phyloP scores from a whole-genome alignment of 768 basidiomycete genomes.

The Gloeophyllum trabeum region DNA sequence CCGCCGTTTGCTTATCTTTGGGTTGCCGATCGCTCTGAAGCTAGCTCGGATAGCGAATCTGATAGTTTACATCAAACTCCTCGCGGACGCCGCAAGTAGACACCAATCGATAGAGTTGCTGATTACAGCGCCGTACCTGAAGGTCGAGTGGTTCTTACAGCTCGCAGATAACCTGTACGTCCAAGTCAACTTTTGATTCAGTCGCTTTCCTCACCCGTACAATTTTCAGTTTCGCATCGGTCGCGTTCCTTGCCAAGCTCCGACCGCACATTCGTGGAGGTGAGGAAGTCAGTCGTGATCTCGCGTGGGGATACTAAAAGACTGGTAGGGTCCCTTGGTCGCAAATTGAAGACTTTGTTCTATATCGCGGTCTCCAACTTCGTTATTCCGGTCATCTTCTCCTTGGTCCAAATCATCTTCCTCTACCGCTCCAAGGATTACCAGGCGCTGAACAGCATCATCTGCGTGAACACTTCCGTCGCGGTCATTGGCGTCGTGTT shows the following conservation, averaged over 20 bases:
- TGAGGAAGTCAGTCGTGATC: no score
- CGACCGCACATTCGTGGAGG: no score
- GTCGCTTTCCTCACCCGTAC: no score
- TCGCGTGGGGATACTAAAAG: no score
- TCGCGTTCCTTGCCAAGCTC: slow-evolving; percentile 11
- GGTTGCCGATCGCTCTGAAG: slow-evolving; percentile 18
- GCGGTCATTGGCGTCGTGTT: slow-evolving; percentile 22
- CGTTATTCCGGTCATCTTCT: slow-evolving; percentile 19
- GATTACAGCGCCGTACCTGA: slow-evolving; percentile 17
- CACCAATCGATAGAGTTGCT: slow-evolving; percentile 11
- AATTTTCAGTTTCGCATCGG: slow-evolving; percentile 16
- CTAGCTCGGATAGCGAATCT: slow-evolving; percentile 16
- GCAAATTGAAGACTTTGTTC: slow-evolving; percentile 14
- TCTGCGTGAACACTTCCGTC: slow-evolving; percentile 18
- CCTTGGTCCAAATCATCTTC: slow-evolving; percentile 17
- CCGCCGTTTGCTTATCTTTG: slow-evolving; percentile 10
- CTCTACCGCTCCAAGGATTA: slow-evolving; percentile 16
- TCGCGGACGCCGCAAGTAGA: slow-evolving; percentile 12
- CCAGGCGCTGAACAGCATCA: slow-evolving; percentile 13
- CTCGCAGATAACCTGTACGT: slow-evolving; percentile 18
- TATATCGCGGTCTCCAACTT: slow-evolving; percentile 22
- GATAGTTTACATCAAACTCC: slow-evolving; percentile 15
- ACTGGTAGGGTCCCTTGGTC: no score
- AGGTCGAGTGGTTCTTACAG: slow-evolving; percentile 21
- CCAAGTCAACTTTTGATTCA: no score